phyloP scores from a whole-genome alignment of 495 filamentous ascomycete genomes.

The Hypoxylon rickii region DNA sequence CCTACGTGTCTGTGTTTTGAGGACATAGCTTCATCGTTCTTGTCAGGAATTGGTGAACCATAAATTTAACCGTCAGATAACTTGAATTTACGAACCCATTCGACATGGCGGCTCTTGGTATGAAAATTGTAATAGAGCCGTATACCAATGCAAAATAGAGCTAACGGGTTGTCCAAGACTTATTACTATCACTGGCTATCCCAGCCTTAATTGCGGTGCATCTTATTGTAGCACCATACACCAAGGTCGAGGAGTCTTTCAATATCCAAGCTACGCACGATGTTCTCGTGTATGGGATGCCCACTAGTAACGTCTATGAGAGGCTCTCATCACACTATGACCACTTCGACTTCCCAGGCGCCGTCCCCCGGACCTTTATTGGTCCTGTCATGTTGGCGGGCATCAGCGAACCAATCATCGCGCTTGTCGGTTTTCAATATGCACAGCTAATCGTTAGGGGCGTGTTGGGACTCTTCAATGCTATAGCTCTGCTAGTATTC shows the following conservation, averaged over 20 bases:
- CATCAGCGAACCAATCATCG: constrained; percentile 65
- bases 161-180: constrained; percentile 53
- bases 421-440: constrained; percentile 49
- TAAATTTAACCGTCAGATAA: no score
- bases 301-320: constrained; percentile 56
- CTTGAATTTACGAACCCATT: no score
- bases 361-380: constrained; percentile 87
- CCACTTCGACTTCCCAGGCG: constrained; percentile 88
- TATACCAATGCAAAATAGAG: no score
- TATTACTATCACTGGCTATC: constrained; percentile 59
- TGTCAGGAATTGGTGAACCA: no score
- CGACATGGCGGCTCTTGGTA: constrained; percentile 33
- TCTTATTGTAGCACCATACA: constrained; percentile 81
- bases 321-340: constrained; percentile 70
- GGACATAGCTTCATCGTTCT: no score
- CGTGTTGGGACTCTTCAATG: constrained; percentile 80
- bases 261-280: constrained; percentile 96
- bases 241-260: constrained; percentile 99
- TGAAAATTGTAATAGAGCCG: no score
- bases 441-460: constrained; percentile 66
- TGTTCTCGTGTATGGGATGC: constrained; percentile 78
- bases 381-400: constrained; percentile 76
- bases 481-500: constrained; percentile 66
- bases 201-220: constrained; percentile 74
- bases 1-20: no score